Conservation (phyloP, 139 green algal species). For the Tetradesmus lagerheimii region DNA sequence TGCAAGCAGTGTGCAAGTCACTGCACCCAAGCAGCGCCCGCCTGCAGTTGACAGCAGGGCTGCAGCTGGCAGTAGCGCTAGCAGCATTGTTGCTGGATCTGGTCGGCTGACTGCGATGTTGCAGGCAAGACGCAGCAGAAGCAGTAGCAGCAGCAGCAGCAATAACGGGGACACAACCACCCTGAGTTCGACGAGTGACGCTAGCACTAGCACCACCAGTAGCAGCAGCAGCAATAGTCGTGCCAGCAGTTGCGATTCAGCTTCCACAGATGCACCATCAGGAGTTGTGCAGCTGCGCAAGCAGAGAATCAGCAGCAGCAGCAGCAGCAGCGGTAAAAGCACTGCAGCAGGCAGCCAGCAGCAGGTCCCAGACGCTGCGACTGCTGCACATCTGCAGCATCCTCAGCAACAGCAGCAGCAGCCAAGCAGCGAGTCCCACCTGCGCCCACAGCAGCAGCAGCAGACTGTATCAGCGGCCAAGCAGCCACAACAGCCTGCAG, state of each 20-base stretch:
- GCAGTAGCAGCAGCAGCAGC: slow-evolving; percentile 12
- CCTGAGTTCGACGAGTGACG: not conserved
- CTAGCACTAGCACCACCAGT: not conserved
- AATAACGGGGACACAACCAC: not conserved
- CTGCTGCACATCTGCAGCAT: not conserved
- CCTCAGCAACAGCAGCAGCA: not conserved
- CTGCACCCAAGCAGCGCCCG: not conserved
- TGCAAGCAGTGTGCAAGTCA: not conserved
- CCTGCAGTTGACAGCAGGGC: not conserved
- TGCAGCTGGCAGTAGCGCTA: not conserved
- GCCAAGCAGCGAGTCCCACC: not conserved
- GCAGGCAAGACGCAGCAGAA: not conserved
- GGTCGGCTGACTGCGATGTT: not conserved
- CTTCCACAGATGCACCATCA: not conserved
- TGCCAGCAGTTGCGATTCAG: not conserved
- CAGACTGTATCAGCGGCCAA: not conserved
- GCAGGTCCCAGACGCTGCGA: not conserved
- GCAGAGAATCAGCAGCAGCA: not conserved
- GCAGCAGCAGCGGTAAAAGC: not conserved
- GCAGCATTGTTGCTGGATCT: not conserved
- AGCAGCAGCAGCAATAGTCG: not conserved
- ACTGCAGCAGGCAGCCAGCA: not conserved
- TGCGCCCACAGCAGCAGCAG: not conserved
- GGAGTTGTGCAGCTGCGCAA: not conserved
- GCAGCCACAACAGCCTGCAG: not conserved